Evolutionary conservation across 2,329 filamentous ascomycete species (phyloP), one percentile per base, ranked within the genome.

Genomic region (Exophiala sp.): DNA sequence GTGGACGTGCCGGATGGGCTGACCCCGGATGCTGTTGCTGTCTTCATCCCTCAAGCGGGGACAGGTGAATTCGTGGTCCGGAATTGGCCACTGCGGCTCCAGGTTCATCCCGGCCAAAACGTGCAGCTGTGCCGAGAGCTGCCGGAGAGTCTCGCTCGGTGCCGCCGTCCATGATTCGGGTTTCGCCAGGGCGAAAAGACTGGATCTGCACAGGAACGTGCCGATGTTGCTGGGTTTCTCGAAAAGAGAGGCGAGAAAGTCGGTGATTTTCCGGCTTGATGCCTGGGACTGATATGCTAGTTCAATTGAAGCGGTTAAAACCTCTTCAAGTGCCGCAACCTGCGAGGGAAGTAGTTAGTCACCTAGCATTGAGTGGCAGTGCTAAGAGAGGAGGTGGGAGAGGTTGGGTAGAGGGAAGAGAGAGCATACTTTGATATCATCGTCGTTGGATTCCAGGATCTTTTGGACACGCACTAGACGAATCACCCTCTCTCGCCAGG

Each of bases 51-150:
- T 27, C 21, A 29, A 29, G 22, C 46, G 50, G 8, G 30, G 43
- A 27, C 50, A 56, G 2, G 39, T 18, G 16, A 34, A 10, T 40
- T 35, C 50, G 9, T 46, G 46, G 10, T 46, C 29, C 6, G 32
- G 21, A 9, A 21, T 45, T 21, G 55, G 51, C 48, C 48, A 56
- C 1, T 59, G 55, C 0, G 59, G 53, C 1, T 72, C 68, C 3
- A 81, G 69, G 0, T 82, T 78, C n/a, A 78, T 74, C 14, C 86
- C 85, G 55, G 80, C 83, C 22, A 87, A 69, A 56, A 79, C 80
- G 63, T 88, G 85, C 19, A 90, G 68, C 62, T 83, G 84, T 19
- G 86, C 86, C 55, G 80, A 83, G 57, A 78, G 70, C 67, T 88
- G 85, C 23, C 78, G 76, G 27, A 73, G 62, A 43, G 70, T 64